Percentiles rank a stretch among this genome's conserved stretches.
phyloP scores from a whole-genome alignment of 2,329 filamentous ascomycete species.

The Aspergillus eucalypticola region DNA sequence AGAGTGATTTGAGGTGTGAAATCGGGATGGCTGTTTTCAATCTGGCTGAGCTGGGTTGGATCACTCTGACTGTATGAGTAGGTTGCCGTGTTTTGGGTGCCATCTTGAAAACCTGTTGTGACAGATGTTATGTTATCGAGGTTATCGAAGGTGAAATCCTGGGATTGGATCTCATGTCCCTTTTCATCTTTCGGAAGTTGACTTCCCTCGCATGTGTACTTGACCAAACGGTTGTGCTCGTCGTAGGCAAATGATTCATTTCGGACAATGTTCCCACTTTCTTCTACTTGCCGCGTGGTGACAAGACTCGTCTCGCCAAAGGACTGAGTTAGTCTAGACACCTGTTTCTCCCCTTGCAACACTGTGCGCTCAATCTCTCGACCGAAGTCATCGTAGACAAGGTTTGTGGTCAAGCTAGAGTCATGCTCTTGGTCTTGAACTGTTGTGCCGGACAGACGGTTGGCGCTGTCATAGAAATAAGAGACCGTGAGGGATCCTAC shows the following conservation, averaged over 20 bases:
- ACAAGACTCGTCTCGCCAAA: neutral
- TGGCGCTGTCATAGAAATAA: neutral
- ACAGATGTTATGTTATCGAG: neutral
- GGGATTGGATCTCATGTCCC: neutral
- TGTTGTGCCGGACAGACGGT: neutral
- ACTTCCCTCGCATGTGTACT: neutral
- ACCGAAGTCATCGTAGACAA: conserved; percentile 5
- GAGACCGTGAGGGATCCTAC: neutral
- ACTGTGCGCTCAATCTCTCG: neutral
- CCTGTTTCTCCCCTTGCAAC: neutral
- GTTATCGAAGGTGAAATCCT: neutral
- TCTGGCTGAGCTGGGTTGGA: conserved; percentile 1
- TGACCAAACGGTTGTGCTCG: neutral
- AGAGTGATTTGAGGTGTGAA: neutral
- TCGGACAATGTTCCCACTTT: neutral
- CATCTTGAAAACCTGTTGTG: neutral
- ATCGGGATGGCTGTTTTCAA: neutral
- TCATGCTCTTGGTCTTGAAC: neutral
- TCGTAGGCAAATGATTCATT: conserved; percentile 3
- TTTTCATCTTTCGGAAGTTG: neutral
- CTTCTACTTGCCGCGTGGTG: neutral
- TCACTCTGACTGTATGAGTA: neutral
- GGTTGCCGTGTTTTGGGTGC: neutral
- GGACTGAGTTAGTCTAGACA: neutral
- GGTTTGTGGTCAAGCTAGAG: neutral